Evolutionary conservation across 2,329 filamentous ascomycete species (phyloP).

Genomic region (Fusarium sp.): DNA sequence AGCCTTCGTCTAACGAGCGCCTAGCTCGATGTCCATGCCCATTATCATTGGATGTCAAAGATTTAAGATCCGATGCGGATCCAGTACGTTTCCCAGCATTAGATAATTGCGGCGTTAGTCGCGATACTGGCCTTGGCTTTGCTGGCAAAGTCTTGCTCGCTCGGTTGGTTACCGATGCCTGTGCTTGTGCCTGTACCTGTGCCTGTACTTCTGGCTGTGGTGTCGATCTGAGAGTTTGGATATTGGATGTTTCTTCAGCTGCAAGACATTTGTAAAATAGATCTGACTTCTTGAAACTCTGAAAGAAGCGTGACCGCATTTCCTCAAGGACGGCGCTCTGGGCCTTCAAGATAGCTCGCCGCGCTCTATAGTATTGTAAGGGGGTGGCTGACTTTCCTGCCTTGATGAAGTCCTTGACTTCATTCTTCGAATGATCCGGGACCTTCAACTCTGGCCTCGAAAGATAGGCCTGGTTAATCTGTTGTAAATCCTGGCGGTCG

Average conservation of each 20-base stretch:
- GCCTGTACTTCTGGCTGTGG: conserved; percentile 32
- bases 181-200: conserved; percentile 26
- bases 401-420: conserved; percentile 80
- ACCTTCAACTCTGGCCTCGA: conserved; percentile 84
- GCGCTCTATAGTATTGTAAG: conserved; percentile 83
- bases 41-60: conserved; percentile 49
- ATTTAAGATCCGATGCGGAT: conserved; percentile 59
- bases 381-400: conserved; percentile 80
- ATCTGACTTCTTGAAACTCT: conserved; percentile 90
- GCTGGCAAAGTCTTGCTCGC: conserved; percentile 51
- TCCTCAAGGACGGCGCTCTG: conserved; percentile 86
- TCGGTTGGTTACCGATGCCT: conserved; percentile 37
- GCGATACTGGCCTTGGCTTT: conserved; percentile 56
- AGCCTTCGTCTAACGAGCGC: conserved; percentile 74
- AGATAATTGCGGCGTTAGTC: conserved; percentile 50
- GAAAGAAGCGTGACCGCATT: conserved; percentile 83
- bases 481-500: conserved; percentile 85
- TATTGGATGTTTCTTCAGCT: conserved; percentile 75
- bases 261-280: conserved; percentile 96
- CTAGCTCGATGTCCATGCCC: conserved; percentile 58
- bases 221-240: conserved; percentile 36
- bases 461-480: conserved; percentile 92
- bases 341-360: conserved; percentile 80
- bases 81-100: conserved; percentile 53
- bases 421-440: conserved; percentile 71